Evolutionary conservation across 164 flowering plant species (phyloP).

Genomic region (Chloranthus sessilifolius): DNA sequence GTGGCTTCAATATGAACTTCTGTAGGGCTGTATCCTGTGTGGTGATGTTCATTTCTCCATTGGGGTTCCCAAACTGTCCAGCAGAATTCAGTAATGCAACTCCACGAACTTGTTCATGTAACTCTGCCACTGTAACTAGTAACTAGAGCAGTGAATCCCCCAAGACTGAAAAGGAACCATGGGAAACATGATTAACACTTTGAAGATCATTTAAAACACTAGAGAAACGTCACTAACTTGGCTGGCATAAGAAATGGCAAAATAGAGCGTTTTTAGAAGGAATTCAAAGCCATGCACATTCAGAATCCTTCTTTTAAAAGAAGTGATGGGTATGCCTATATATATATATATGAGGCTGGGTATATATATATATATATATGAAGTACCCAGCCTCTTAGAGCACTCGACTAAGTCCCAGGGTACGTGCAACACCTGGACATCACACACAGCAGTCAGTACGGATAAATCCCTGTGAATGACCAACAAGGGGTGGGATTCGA

Average conservation of each 20-base stretch:
- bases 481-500: no score
- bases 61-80: conserved; percentile 75
- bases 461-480: no score
- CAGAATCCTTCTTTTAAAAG: no score
- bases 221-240: background rate
- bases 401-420: no score
- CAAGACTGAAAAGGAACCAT: conserved; percentile 55
- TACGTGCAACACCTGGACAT: no score
- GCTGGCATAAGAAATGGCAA: background rate
- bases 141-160: conserved; percentile 87
- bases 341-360: no score
- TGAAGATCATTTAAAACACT: background rate
- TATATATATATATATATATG: no score
- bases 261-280: no score
- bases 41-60: conserved; percentile 10
- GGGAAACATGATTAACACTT: conserved; percentile 1
- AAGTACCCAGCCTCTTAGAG: no score
- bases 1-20: conserved; percentile 54
- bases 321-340: no score
- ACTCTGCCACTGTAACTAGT: conserved; percentile 58
- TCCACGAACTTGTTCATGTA: conserved; percentile 65
- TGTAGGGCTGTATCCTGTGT: conserved; percentile 45
- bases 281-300: no score
- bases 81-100: conserved; percentile 74
- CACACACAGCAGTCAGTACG: no score